These are phyloP conservation scores for Peniophora sp. DNA, from an alignment of 1,284 basidiomycete species.

Conservation along the genomic window DNA sequence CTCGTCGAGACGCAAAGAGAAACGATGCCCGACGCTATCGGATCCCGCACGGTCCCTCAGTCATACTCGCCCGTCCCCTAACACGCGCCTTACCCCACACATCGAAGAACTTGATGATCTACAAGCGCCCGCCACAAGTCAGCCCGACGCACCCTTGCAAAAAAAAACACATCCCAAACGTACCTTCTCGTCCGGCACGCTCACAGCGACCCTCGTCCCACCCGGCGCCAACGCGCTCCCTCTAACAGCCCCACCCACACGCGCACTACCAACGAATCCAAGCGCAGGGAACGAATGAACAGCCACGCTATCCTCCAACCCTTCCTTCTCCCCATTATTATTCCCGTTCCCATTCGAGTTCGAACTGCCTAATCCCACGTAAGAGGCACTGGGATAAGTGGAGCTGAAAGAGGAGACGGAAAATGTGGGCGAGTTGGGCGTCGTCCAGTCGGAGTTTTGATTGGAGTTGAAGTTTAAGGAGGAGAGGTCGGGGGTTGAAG, in stretches of 20 bases:
- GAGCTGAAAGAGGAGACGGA: conserved; percentile 6
- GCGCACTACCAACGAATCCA: conserved; percentile 34
- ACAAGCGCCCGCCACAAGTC: too few species aligned
- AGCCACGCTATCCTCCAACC: conserved; percentile 38
- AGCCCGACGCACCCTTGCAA: too few species aligned
- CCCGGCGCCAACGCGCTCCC: conserved; percentile 39
- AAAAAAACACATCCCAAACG: too few species aligned
- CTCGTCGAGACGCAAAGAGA: too few species aligned
- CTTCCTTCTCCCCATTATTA: background rate
- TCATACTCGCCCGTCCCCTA: conserved; percentile 29
- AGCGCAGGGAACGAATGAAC: conserved; percentile 50
- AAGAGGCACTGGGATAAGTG: background rate
- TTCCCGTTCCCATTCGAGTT: background rate
- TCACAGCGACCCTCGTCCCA: conserved; percentile 39
- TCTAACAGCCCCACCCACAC: conserved; percentile 30
- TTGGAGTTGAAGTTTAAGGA: conserved; percentile 6
- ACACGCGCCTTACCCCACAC: conserved; percentile 44
- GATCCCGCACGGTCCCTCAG: conserved; percentile 6
- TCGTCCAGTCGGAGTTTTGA: conserved; percentile 11
- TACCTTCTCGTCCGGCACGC: conserved; percentile 34
- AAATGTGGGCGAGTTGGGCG: conserved; percentile 8
- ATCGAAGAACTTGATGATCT: conserved; percentile 43
- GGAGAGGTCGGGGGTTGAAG: background rate
- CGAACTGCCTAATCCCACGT: background rate
- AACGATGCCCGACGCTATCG: conserved; percentile 1